Evolutionary conservation across 208 protist species (phyloP).

Genomic region (Trypanosoma caninum): DNA sequence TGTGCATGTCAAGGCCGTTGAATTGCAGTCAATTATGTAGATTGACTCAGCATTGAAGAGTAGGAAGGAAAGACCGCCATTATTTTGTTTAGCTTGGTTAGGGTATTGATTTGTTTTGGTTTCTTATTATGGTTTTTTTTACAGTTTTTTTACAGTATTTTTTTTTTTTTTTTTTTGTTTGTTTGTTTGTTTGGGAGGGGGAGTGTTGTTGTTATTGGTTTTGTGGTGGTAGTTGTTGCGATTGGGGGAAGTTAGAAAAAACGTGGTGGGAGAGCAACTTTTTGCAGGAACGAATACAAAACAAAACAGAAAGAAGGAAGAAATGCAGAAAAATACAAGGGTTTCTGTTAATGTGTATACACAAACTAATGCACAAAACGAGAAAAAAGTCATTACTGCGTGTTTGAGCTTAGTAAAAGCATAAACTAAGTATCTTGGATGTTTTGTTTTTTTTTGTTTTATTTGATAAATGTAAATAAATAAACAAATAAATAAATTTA

Average conservation of each 20-base stretch:
- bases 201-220: not conserved
- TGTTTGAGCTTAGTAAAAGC: no score
- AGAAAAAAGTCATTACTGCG: no score
- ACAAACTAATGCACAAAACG: no score
- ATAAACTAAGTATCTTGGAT: no score
- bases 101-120: no score
- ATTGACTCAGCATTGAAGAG: not conserved
- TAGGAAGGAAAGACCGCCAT: slow-evolving; percentile 1
- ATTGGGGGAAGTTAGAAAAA: not conserved
- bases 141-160: slow-evolving; percentile 4
- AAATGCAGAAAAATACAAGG: not conserved
- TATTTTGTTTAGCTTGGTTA: no score
- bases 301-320: no score
- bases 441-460: no score
- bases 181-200: not conserved
- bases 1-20: slow-evolving; percentile 35
- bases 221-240: not conserved
- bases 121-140: not conserved
- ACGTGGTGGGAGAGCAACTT: not conserved
- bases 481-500: no score
- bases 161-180: slow-evolving; percentile 5
- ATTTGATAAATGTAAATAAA: no score
- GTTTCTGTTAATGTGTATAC: no score
- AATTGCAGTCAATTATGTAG: not conserved
- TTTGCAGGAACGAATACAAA: no score